phyloP scores from a whole-genome alignment of 768 basidiomycete species.

The Auricularia sp. region DNA sequence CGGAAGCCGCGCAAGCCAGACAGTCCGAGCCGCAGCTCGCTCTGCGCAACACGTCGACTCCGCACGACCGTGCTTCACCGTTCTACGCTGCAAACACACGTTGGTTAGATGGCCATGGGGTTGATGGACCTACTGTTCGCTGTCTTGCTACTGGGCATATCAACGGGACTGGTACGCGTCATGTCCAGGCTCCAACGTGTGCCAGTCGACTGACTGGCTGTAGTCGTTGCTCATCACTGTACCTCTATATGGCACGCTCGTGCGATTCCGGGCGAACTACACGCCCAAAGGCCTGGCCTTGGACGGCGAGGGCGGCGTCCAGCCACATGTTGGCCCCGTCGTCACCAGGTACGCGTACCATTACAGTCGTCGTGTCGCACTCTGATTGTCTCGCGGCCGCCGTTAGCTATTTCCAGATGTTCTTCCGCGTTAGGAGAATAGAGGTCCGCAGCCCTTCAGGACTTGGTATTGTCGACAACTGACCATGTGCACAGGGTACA shows the following conservation, averaged over 20 bases:
- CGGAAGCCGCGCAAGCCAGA: no score
- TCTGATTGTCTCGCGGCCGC: neutral
- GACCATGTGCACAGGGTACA: slow-evolving; percentile 37
- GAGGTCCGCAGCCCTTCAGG: slow-evolving; percentile 41
- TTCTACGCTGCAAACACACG: neutral
- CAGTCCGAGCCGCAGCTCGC: no score
- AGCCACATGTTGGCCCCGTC: slow-evolving; percentile 65
- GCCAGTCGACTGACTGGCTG: neutral
- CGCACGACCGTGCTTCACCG: no score
- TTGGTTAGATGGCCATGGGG: neutral
- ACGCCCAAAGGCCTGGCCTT: slow-evolving; percentile 77
- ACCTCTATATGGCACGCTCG: slow-evolving; percentile 5
- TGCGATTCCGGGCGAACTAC: slow-evolving; percentile 58
- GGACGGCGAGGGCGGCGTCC: slow-evolving; percentile 65
- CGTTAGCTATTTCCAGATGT: slow-evolving; percentile 44
- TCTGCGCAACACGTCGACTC: no score
- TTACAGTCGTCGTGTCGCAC: neutral
- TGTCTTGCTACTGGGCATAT: neutral
- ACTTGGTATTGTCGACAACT: neutral
- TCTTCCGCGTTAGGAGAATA: slow-evolving; percentile 55
- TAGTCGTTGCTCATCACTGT: slow-evolving; percentile 4
- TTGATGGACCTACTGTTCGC: neutral
- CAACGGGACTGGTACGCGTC: neutral
- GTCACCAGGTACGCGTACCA: slow-evolving; percentile 44
- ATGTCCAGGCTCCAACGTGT: neutral